phyloP scores from a whole-genome alignment of 192 early-diverging fungal species.

The Funneliformis geosporum region DNA sequence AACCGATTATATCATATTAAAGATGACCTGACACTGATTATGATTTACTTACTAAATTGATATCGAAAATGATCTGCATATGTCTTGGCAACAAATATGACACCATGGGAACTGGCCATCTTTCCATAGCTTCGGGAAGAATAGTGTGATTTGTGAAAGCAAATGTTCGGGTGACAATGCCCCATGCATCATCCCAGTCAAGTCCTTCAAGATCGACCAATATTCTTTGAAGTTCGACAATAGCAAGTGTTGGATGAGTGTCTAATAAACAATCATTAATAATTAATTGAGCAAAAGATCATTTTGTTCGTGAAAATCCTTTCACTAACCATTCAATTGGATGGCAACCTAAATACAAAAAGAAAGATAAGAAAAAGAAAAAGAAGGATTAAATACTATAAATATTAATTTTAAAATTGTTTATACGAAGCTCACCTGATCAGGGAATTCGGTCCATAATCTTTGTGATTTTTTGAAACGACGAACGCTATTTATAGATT shows the following conservation, averaged over 20 bases:
- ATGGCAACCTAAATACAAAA: slow-evolving; percentile 73
- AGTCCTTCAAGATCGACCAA: slow-evolving; percentile 90
- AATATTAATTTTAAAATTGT: not conserved
- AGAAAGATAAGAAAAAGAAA: not conserved
- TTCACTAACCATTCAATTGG: slow-evolving; percentile 82
- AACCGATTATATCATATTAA: not conserved
- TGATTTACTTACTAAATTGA: slow-evolving; percentile 72
- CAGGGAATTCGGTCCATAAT: slow-evolving; percentile 87
- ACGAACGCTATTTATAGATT: slow-evolving; percentile 57
- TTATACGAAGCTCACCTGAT: slow-evolving; percentile 64
- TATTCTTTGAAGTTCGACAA: slow-evolving; percentile 91
- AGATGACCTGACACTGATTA: not conserved
- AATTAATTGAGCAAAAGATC: not conserved
- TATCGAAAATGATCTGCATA: slow-evolving; percentile 99
- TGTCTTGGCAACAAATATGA: slow-evolving; percentile 92
- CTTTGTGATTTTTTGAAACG: slow-evolving; percentile 88
- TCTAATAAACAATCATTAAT: slow-evolving; percentile 47
- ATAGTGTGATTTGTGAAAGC: slow-evolving; percentile 99
- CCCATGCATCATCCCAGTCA: slow-evolving; percentile 94
- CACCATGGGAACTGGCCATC: slow-evolving; percentile 95
- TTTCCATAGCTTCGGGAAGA: slow-evolving; percentile 97
- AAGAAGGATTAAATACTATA: not conserved
- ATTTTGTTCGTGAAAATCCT: not conserved
- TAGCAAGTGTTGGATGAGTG: slow-evolving; percentile 94
- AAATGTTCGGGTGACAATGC: slow-evolving; percentile 84